Evolutionary conservation across 257 asterid species (phyloP).

Genomic region (Solanum peruvianum): DNA sequence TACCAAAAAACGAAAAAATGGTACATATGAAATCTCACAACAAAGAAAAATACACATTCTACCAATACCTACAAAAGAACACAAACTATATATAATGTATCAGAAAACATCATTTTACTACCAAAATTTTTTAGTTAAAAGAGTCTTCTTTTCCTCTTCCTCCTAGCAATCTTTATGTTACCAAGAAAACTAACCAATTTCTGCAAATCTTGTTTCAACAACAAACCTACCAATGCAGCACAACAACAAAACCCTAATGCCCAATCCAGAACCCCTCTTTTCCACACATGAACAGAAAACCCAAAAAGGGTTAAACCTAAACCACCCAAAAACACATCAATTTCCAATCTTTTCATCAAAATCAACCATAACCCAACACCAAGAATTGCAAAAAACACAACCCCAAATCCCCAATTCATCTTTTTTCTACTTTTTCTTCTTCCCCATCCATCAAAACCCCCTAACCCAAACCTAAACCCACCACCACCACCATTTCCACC

Average conservation of each 20-base stretch:
- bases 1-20: background rate
- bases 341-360: constrained; percentile 27
- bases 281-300: constrained; percentile 46
- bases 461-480: constrained; percentile 30
- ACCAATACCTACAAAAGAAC: background rate
- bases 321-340: constrained; percentile 19
- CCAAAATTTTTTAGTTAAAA: background rate
- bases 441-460: constrained; percentile 48
- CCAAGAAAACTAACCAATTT: constrained; percentile 9
- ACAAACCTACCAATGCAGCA: constrained; percentile 37
- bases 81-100: background rate
- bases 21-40: background rate
- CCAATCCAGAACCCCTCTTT: constrained; percentile 50
- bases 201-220: constrained; percentile 31
- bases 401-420: constrained; percentile 24
- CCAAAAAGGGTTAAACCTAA: constrained; percentile 47
- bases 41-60: background rate
- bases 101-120: background rate
- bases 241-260: constrained; percentile 62
- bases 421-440: constrained; percentile 18
- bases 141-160: background rate
- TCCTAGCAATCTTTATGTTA: background rate
- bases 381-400: constrained; percentile 16
- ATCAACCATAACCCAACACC: constrained; percentile 35
- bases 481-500: constrained; percentile 37